Conservation (phyloP, 345 rosid genomes). For the Abelmoschus esculentus region DNA sequence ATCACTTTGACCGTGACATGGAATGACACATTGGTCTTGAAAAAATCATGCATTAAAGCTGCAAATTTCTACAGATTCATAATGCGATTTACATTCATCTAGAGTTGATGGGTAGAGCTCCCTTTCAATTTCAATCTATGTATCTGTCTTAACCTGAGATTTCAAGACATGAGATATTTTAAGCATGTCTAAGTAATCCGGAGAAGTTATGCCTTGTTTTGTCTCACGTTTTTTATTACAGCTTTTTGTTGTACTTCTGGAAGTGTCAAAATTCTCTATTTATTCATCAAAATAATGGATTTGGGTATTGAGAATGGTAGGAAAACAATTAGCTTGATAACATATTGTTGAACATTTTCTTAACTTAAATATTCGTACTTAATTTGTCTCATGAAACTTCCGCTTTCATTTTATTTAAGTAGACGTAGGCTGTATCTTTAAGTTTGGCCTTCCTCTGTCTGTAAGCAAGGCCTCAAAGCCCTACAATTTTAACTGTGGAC, state of each 20-base stretch:
- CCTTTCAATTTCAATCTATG: neutral
- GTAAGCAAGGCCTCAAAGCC: conserved; percentile 14
- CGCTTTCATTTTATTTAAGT: neutral
- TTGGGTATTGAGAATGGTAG: neutral
- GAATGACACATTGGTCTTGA: neutral
- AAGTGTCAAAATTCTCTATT: neutral
- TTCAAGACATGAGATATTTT: neutral
- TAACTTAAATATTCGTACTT: neutral
- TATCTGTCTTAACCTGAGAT: neutral
- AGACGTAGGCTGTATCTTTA: neutral
- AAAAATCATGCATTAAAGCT: neutral
- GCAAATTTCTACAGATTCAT: neutral
- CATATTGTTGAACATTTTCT: neutral
- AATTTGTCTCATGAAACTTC: neutral
- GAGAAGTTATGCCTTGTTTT: neutral
- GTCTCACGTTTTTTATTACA: neutral
- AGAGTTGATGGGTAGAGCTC: neutral
- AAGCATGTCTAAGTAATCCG: neutral
- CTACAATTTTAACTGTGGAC: conserved; percentile 20
- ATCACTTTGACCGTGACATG: neutral
- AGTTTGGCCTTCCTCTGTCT: conserved; percentile 1
- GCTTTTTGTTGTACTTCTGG: neutral
- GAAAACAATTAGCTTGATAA: neutral
- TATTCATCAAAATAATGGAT: neutral
- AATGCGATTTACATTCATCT: conserved; percentile 1